phyloP scores from a whole-genome alignment of 2,329 filamentous ascomycete genomes.

The Pseudogymnoascus sp. region DNA sequence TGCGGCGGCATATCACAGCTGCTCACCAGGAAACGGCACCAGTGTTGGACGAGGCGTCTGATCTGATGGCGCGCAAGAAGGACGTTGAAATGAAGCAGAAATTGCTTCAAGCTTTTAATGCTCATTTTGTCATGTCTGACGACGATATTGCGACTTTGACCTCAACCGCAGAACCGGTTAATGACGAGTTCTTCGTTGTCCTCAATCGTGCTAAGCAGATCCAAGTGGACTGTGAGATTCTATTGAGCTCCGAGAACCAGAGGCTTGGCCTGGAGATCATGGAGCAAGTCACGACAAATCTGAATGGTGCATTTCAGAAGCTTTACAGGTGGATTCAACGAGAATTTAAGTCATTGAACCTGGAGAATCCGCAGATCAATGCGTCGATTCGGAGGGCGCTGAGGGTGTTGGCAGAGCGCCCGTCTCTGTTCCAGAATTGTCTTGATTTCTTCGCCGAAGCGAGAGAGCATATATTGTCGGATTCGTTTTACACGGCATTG shows the following conservation, averaged over 20 bases:
- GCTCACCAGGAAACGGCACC: constrained; percentile 67
- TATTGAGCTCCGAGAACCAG: constrained; percentile 86
- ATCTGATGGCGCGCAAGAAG: constrained; percentile 62
- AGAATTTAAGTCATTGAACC: constrained; percentile 83
- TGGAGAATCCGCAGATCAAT: constrained; percentile 91
- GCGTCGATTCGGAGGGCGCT: constrained; percentile 75
- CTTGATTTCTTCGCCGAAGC: constrained; percentile 89
- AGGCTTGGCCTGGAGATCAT: constrained; percentile 81
- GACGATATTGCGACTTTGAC: constrained; percentile 70
- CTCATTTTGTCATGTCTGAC: constrained; percentile 78
- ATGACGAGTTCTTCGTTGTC: constrained; percentile 74
- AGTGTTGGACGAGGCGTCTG: constrained; percentile 67
- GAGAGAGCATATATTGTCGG: constrained; percentile 75
- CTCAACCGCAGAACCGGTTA: constrained; percentile 69
- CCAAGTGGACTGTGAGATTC: constrained; percentile 76
- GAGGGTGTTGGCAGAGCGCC: constrained; percentile 79
- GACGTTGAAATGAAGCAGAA: constrained; percentile 74
- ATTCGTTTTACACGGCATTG: constrained; percentile 80
- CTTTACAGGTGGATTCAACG: constrained; percentile 91
- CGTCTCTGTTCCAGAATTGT: constrained; percentile 85
- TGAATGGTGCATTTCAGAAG: constrained; percentile 90
- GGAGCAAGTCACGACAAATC: constrained; percentile 77
- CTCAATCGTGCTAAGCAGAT: constrained; percentile 78
- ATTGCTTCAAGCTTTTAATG: constrained; percentile 66
- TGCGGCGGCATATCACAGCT: constrained; percentile 68